phyloP scores from a whole-genome alignment of 1,139 yeast genomes.

The Blastobotrys apis region DNA sequence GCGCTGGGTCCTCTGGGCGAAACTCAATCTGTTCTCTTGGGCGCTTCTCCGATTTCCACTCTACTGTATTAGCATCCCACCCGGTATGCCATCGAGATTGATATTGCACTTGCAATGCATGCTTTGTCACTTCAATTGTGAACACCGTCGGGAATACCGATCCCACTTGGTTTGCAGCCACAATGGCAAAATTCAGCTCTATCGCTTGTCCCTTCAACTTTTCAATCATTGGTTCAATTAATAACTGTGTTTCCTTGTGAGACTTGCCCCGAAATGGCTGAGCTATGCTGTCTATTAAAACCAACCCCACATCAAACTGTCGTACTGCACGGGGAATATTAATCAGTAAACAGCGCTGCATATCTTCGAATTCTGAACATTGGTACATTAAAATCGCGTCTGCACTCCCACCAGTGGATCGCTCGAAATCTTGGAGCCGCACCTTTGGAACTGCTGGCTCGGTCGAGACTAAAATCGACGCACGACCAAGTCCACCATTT shows the following conservation, averaged over 20 bases:
- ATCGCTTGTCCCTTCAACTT: constrained; percentile 48
- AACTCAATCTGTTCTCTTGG: neutral
- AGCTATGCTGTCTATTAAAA: constrained; percentile 80
- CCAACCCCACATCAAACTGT: constrained; percentile 43
- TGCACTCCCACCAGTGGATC: constrained; percentile 18
- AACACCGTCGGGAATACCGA: constrained; percentile 39
- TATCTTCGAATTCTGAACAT: constrained; percentile 61
- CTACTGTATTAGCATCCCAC: constrained; percentile 48
- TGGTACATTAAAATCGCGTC: constrained; percentile 55
- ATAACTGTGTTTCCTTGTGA: neutral
- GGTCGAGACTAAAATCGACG: constrained; percentile 67
- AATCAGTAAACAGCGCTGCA: constrained; percentile 66
- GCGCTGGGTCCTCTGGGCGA: constrained; percentile 34
- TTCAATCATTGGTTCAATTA: constrained; percentile 3
- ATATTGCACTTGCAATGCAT: constrained; percentile 44
- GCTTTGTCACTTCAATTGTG: constrained; percentile 18
- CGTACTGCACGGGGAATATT: constrained; percentile 60
- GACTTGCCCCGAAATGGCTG: constrained; percentile 72
- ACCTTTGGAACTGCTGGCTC: constrained; percentile 50
- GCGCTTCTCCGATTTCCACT: neutral
- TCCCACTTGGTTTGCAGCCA: constrained; percentile 77
- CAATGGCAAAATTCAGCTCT: constrained; percentile 52
- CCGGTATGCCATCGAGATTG: constrained; percentile 74
- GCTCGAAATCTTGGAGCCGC: constrained; percentile 22
- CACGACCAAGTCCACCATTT: constrained; percentile 44